These are phyloP conservation scores for Phialophora verrucosa DNA, from an alignment of 2,329 filamentous ascomycete species.

Conservation along the genomic window DNA sequence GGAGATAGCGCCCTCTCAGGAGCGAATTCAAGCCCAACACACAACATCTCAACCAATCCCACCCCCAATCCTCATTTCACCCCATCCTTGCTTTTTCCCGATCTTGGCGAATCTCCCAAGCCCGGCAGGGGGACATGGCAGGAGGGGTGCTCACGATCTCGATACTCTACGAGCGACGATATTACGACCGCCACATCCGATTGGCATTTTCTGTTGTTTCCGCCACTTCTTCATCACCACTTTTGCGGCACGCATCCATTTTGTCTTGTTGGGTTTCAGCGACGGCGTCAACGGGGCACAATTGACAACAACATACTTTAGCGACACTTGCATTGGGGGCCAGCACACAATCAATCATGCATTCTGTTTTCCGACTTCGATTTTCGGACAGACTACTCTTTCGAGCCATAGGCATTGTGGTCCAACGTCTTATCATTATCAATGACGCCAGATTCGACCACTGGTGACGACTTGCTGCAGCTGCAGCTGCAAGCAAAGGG, in stretches of 20 bases:
- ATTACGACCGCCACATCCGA: slow-evolving; percentile 22
- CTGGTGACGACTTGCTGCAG: slow-evolving; percentile 19
- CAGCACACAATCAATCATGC: slow-evolving; percentile 12
- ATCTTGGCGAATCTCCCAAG: slow-evolving; percentile 2
- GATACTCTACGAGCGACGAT: slow-evolving; percentile 19
- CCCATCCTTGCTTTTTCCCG: slow-evolving; percentile 11
- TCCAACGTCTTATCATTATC: slow-evolving; percentile 12
- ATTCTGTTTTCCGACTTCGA: slow-evolving; percentile 3
- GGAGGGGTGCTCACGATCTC: slow-evolving; percentile 14
- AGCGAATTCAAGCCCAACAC: background rate
- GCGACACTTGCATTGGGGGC: slow-evolving; percentile 5
- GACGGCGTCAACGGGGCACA: slow-evolving; percentile 21
- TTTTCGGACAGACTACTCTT: background rate
- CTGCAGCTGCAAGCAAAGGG: slow-evolving; percentile 8
- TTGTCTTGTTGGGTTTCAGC: slow-evolving; percentile 32
- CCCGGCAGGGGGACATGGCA: background rate
- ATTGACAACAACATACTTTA: slow-evolving; percentile 7
- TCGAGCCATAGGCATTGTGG: slow-evolving; percentile 5
- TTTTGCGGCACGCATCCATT: slow-evolving; percentile 9
- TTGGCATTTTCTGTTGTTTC: slow-evolving; percentile 14
- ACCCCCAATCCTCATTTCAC: slow-evolving; percentile 10
- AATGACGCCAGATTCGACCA: slow-evolving; percentile 7
- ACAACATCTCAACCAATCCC: slow-evolving; percentile 7
- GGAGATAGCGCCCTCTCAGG: slow-evolving; percentile 15
- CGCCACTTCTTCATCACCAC: slow-evolving; percentile 21